A percentile compares a stretch with the other conserved stretches of the same genome.
These are phyloP conservation scores for Didymella segeticola DNA, from an alignment of 2,329 filamentous ascomycete species.

Conservation along the genomic window DNA sequence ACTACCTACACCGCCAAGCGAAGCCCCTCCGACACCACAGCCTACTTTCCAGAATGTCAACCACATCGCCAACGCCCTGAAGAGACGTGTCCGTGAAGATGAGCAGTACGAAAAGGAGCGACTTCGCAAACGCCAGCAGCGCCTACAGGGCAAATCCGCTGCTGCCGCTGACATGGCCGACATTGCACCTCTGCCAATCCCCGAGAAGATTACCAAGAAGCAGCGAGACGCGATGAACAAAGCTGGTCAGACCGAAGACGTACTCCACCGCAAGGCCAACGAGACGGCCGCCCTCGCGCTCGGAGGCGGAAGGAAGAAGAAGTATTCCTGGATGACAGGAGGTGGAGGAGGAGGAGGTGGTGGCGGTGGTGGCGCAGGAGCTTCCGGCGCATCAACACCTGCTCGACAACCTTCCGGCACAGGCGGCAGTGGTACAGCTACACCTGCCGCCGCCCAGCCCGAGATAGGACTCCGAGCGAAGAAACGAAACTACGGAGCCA, in stretches of 20 bases:
- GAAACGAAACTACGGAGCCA: conserved; percentile 71
- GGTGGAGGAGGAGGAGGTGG: conserved; percentile 41
- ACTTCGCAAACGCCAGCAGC: conserved; percentile 53
- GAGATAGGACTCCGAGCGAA: conserved; percentile 61
- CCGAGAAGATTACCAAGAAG: conserved; percentile 77
- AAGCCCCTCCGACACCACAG: conserved; percentile 56
- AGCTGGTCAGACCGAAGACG: conserved; percentile 75
- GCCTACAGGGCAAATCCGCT: conserved; percentile 38
- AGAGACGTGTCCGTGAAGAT: conserved; percentile 56
- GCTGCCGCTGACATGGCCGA: conserved; percentile 37
- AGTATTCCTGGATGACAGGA: conserved; percentile 77
- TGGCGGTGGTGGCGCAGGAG: conserved; percentile 46
- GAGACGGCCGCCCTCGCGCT: conserved; percentile 82
- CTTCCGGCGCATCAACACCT: conserved; percentile 44
- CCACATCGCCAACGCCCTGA: conserved; percentile 62
- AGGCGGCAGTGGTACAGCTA: conserved; percentile 34
- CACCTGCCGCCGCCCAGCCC: conserved; percentile 26
- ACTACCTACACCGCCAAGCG: conserved; percentile 56
- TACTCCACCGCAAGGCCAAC: conserved; percentile 82
- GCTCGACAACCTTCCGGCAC: conserved; percentile 33
- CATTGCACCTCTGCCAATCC: conserved; percentile 32
- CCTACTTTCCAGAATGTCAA: conserved; percentile 62
- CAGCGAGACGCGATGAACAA: conserved; percentile 80
- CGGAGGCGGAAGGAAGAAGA: conserved; percentile 66
- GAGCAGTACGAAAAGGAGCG: conserved; percentile 74